A percentile compares a stretch with the other conserved stretches of the same genome.
Conservation (phyloP, 2,329 filamentous ascomycete genomes). For the Cryphonectria carpinicola region DNA sequence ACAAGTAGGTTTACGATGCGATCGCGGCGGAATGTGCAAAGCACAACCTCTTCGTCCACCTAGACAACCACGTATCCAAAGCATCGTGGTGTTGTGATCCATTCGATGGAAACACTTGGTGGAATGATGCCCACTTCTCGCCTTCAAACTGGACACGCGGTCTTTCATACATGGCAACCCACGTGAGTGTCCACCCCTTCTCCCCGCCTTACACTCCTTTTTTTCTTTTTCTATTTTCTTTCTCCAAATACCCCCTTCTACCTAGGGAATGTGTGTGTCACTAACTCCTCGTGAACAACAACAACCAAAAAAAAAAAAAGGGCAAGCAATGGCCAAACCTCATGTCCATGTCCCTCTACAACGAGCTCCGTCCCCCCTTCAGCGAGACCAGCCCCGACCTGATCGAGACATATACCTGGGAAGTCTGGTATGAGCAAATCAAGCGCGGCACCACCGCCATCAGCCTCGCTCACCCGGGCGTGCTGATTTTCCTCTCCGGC, state of each 20-base stretch:
- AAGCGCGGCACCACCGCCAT: conserved; percentile 53
- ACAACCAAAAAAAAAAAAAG: conserved; percentile 32
- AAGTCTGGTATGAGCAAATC: conserved; percentile 56
- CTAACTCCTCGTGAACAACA: conserved; percentile 24
- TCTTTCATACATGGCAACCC: conserved; percentile 61
- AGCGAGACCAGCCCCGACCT: conserved; percentile 37
- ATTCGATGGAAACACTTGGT: conserved; percentile 63
- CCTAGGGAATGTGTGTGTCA: too few relatives aligned
- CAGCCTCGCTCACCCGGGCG: conserved; percentile 52
- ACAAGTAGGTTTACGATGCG: conserved; percentile 57
- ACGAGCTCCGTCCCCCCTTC: conserved; percentile 53
- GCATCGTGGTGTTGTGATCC: conserved; percentile 62
- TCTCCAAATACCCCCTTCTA: too few relatives aligned
- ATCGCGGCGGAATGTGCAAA: conserved; percentile 60
- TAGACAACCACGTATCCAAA: conserved; percentile 65
- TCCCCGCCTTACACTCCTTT: neutral
- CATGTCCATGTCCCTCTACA: conserved; percentile 56
- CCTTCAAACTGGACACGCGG: conserved; percentile 64
- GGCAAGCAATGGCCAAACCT: conserved; percentile 52
- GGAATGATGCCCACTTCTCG: conserved; percentile 63
- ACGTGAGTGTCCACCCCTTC: conserved; percentile 45
- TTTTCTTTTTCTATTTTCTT: too few relatives aligned
- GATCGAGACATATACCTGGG: conserved; percentile 56
- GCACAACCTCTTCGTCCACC: conserved; percentile 60
- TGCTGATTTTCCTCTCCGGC: conserved; percentile 64